Base-by-base conservation (phyloP, 129 eudicot genomes). In the Flaveria bidentis region DNA sequence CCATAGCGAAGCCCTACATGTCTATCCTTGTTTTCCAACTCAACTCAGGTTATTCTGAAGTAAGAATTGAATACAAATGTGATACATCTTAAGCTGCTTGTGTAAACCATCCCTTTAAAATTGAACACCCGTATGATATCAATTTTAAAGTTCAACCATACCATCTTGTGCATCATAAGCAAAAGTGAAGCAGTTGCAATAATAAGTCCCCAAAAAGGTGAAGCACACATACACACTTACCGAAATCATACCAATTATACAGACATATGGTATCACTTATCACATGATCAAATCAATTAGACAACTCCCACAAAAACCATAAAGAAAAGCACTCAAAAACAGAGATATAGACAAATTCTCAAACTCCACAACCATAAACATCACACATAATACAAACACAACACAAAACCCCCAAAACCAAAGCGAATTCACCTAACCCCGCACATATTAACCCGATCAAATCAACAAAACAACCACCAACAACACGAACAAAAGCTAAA, bases 331-430 rank as follows among this genome's bases (percentile, higher is more conserved):
- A 66, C 9, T 33, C 22, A 6, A 36, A 46, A 46, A 56, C 49
- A 67, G 51, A 6, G 20, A 28, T 28, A 15, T 13, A 14, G 4
- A 28, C 30, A 4, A 62, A 28, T 12, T 26, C 42, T 5, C 12
- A 14, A 62, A 62, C 2, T 36, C 45, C 20, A 63, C 1, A 63
- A 30, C 12, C 66, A n/a, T 17, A 76, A 17, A 56, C 45, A 68
- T 55, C 69, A 68, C 14, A 30, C 18, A 25, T 73, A 33, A 39
- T 23, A 63, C 67, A 63, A 79, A 62, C 14, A 51, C 78, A 50
- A 33, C 23, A 77, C 23, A 77, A 66, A 56, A 26, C 25, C 50
- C 68, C 30, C 53, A 78, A 45, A 69, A 57, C 0, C 61, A 45
- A 66, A 15, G 41, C 67, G 56, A 67, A 20, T 8, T 18, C 26